Percentiles rank a stretch among this genome's conserved stretches.
These are phyloP conservation scores for Globisporangium yorkense DNA, from an alignment of 352 stramenopile species.

Conservation along the genomic window DNA sequence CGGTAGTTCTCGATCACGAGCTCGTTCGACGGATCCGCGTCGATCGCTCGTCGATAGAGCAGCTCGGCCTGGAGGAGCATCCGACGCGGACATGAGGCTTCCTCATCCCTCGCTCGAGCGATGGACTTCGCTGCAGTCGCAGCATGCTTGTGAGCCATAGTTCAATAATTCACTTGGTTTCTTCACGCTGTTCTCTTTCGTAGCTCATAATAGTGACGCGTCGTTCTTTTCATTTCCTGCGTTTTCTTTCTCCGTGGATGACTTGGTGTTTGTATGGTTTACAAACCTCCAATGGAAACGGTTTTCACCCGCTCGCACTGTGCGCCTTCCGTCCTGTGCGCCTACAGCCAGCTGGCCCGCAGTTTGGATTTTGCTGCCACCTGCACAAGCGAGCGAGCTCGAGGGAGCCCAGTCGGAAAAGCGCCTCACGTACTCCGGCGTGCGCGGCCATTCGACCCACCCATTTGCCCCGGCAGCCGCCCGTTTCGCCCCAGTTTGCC, in stretches of 20 bases:
- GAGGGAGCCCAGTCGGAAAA: neutral
- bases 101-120: too few relatives aligned
- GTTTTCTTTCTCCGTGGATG: neutral
- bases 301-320: neutral
- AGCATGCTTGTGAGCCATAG: conserved; percentile 56
- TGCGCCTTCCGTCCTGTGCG: too few relatives aligned
- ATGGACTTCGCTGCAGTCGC: too few relatives aligned
- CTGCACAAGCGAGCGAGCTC: conserved; percentile 4
- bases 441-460: too few relatives aligned
- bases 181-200: neutral
- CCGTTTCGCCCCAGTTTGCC: too few relatives aligned
- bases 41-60: neutral
- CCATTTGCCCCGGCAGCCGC: neutral
- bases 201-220: neutral
- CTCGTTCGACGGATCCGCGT: neutral
- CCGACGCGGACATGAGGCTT: too few relatives aligned
- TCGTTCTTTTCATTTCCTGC: neutral
- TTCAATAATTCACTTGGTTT: conserved; percentile 19
- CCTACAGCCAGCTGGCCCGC: conserved; percentile 1
- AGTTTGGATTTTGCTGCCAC: conserved; percentile 43
- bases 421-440: too few relatives aligned
- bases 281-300: too few relatives aligned
- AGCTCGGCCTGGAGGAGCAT: too few relatives aligned
- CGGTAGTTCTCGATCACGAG: neutral
- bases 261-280: neutral